These are phyloP conservation scores for Dactylellina cionopaga DNA, from an alignment of 2,329 filamentous ascomycete species.

Conservation along the genomic window DNA sequence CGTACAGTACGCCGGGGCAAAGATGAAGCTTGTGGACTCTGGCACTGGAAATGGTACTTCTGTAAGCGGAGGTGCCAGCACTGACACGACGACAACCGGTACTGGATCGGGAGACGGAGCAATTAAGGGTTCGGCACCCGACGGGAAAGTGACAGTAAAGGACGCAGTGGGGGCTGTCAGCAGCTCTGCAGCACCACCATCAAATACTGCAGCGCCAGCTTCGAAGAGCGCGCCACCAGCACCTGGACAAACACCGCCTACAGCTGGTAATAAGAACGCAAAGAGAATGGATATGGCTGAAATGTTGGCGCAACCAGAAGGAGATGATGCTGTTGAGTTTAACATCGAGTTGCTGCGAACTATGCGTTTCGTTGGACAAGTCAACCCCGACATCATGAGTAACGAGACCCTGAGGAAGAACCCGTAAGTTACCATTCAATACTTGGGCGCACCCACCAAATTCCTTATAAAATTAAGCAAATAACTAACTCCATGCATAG, in stretches of 20 bases:
- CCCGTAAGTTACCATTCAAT: conserved; percentile 28
- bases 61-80: background rate
- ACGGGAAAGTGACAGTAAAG: background rate
- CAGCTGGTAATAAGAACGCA: conserved; percentile 22
- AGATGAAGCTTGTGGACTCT: conserved; percentile 60
- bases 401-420: conserved; percentile 54
- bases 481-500: background rate
- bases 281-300: conserved; percentile 60
- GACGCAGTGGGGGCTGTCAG: too few relatives aligned
- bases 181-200: background rate
- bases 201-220: conserved; percentile 1
- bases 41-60: background rate
- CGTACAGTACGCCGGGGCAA: conserved; percentile 62
- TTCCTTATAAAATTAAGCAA: background rate
- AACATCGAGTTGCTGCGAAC: conserved; percentile 65
- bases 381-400: conserved; percentile 69
- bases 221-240: conserved; percentile 37
- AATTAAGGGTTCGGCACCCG: background rate
- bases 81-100: background rate
- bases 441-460: too few relatives aligned
- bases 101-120: background rate
- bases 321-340: conserved; percentile 51
- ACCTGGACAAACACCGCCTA: conserved; percentile 44
- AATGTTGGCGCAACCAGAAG: conserved; percentile 43
- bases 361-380: conserved; percentile 75